Conservation (phyloP, 2,329 filamentous ascomycete genomes). For the Claviceps pusilla region DNA sequence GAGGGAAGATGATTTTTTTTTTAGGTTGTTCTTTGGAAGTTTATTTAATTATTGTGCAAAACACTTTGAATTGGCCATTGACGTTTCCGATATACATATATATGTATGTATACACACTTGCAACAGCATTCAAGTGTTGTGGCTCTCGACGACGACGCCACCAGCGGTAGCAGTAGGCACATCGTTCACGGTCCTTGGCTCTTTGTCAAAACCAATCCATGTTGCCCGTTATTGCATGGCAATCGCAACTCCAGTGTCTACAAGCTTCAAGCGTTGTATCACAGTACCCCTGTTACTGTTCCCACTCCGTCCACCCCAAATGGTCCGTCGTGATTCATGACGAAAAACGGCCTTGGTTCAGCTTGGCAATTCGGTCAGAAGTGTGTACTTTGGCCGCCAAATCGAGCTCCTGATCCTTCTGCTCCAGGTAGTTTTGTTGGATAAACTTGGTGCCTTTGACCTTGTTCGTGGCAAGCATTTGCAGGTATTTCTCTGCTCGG, state of each 20-base stretch:
- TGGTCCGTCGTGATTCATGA: conserved; percentile 10
- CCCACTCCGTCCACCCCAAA: not conserved
- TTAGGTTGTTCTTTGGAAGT: not conserved
- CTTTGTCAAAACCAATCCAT: not conserved
- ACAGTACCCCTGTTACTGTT: not conserved
- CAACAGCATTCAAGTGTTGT: not conserved
- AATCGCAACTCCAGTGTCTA: not conserved
- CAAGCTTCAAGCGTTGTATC: not conserved
- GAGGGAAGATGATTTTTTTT: not conserved
- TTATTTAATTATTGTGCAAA: not conserved
- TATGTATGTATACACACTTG: not conserved
- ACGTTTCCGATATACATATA: conserved; percentile 11
- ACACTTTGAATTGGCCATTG: too few species aligned
- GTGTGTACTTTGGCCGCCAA: conserved; percentile 24
- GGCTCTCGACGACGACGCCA: not conserved
- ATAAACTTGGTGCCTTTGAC: conserved; percentile 67
- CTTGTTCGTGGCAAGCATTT: conserved; percentile 61
- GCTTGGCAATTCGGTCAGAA: conserved; percentile 24
- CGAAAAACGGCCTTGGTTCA: conserved; percentile 21
- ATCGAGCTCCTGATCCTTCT: conserved; percentile 30
- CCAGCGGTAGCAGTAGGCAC: too few species aligned
- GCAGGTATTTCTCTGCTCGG: conserved; percentile 55
- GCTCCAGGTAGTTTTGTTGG: conserved; percentile 59
- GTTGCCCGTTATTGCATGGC: not conserved
- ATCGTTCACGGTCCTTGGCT: not conserved